These are phyloP conservation scores for Acanthochlamys bracteata DNA, from an alignment of 106 monocot species.

Conservation along the genomic window DNA sequence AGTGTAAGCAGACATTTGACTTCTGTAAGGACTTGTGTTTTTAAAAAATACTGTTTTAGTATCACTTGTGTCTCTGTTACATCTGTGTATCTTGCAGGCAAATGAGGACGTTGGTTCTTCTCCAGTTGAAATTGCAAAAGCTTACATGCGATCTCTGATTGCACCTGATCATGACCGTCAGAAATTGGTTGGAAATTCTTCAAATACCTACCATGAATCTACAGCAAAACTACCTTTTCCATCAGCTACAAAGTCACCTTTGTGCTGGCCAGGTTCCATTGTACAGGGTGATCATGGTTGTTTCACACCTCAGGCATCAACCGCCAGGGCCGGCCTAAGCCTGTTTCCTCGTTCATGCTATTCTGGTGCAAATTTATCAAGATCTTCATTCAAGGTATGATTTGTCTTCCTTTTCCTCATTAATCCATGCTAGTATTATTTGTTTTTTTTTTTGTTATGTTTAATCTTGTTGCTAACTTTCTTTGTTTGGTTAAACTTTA, in stretches of 20 bases:
- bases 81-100: constrained; percentile 11
- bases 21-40: neutral
- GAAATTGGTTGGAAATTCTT: neutral
- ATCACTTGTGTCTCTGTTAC: constrained; percentile 2
- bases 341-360: constrained; percentile 15
- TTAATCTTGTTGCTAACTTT: no score
- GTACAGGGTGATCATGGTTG: constrained; percentile 15
- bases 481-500: no score
- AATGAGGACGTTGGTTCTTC: constrained; percentile 26
- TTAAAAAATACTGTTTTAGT: neutral
- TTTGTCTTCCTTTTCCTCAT: neutral
- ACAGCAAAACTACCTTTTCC: constrained; percentile 12
- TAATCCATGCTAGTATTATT: neutral
- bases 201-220: constrained; percentile 4
- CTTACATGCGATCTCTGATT: constrained; percentile 29
- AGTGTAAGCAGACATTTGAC: constrained; percentile 15
- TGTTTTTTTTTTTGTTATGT: neutral
- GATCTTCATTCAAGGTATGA: constrained; percentile 33
- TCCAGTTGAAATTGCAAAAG: constrained; percentile 55
- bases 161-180: constrained; percentile 11
- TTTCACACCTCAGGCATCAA: constrained; percentile 26
- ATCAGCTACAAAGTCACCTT: constrained; percentile 14
- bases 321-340: constrained; percentile 2
- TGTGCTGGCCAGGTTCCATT: constrained; percentile 38
- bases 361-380: constrained; percentile 15